These are phyloP conservation scores for Verticillium nonalfalfae DNA, from an alignment of 2,329 filamentous ascomycete genomes.

Conservation along the genomic window DNA sequence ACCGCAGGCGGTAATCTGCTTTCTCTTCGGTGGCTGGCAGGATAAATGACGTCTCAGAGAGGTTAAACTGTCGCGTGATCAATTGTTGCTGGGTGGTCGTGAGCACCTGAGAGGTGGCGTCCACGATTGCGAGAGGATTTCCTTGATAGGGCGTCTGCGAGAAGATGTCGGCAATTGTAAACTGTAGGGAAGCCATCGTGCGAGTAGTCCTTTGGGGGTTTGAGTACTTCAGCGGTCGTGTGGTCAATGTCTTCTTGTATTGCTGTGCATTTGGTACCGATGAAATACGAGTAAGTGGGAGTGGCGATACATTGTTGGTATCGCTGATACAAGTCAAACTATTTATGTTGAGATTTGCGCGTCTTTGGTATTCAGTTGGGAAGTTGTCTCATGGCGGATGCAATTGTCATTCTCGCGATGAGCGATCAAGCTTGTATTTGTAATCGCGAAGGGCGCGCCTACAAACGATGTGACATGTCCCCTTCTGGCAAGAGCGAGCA, in stretches of 20 bases:
- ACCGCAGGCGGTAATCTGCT: slow-evolving; percentile 10
- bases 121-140: slow-evolving; percentile 14
- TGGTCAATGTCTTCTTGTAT: too few relatives aligned
- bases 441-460: not conserved
- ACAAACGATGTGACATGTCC: not conserved
- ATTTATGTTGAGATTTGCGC: too few relatives aligned
- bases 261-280: too few relatives aligned
- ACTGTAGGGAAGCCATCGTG: not conserved
- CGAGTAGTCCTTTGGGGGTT: not conserved
- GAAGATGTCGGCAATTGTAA: slow-evolving; percentile 13
- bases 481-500: not conserved
- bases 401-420: too few relatives aligned
- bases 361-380: too few relatives aligned
- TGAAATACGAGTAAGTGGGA: too few relatives aligned
- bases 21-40: not conserved
- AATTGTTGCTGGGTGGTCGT: slow-evolving; percentile 13
- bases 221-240: not conserved
- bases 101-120: slow-evolving; percentile 7
- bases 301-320: too few relatives aligned
- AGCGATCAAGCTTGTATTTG: not conserved
- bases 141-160: slow-evolving; percentile 11
- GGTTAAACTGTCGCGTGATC: slow-evolving; percentile 16
- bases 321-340: too few relatives aligned
- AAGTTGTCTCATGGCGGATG: too few relatives aligned
- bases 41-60: slow-evolving; percentile 16